These are phyloP conservation scores for Aspergillus sp. DNA, from an alignment of 2,329 filamentous ascomycete genomes.

Conservation along the genomic window DNA sequence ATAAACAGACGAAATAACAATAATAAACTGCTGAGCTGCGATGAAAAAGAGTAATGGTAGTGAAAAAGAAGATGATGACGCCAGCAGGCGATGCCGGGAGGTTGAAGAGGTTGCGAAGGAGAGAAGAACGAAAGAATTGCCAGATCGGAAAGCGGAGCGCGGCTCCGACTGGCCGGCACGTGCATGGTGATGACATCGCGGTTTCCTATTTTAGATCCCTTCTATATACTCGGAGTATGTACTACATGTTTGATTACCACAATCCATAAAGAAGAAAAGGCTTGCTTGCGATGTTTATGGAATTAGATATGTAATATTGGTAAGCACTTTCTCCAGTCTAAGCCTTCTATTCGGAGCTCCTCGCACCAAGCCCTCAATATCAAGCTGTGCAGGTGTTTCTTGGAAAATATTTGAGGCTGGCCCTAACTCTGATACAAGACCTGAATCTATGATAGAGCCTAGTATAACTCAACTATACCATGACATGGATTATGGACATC, in stretches of 20 bases:
- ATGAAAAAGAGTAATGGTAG: not conserved
- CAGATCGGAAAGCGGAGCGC: not conserved
- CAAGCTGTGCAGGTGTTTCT: too few relatives aligned
- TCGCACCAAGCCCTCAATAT: too few relatives aligned
- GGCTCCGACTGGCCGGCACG: not conserved
- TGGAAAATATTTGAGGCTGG: too few relatives aligned
- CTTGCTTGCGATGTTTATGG: not conserved
- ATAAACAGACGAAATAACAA: not conserved
- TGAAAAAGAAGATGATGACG: constrained; percentile 1
- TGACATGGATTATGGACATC: too few relatives aligned
- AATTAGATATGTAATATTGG: not conserved
- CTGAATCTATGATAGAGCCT: too few relatives aligned
- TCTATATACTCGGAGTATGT: not conserved
- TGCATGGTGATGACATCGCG: not conserved
- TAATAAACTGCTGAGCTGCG: constrained; percentile 17
- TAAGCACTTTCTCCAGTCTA: too few relatives aligned
- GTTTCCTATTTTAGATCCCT: not conserved
- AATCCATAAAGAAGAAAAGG: too few relatives aligned
- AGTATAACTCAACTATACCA: too few relatives aligned
- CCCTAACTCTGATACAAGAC: too few relatives aligned
- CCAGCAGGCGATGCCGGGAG: not conserved
- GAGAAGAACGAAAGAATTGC: not conserved
- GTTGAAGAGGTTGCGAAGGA: not conserved
- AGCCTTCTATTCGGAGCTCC: too few relatives aligned
- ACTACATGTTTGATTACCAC: not conserved